Evolutionary conservation across 352 stramenopile genomes (phyloP), one percentile per base, ranked within the genome.

Genomic region (Pythium sp.): DNA sequence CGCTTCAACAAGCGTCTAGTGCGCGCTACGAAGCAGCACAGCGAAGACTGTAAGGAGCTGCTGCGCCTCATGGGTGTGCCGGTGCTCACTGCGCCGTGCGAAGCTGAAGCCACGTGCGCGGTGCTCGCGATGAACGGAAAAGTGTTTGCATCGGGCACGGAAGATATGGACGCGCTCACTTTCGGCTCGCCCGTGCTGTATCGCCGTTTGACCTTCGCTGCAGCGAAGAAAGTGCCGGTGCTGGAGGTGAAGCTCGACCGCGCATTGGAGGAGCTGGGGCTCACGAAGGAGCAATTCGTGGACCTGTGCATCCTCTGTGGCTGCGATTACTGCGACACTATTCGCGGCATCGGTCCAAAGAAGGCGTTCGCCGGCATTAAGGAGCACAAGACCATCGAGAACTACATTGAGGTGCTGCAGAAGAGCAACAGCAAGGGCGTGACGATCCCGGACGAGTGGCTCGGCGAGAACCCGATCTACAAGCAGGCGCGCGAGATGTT

Each of bases 111-210:
- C 4, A 98, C 99, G 67, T 99, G 97, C 63, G 96, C 97, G 5
- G 86, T 87, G 49, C 82, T 99, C 58, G 94, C 91, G 61, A 97
- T 95, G 67, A 82, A 77, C 24, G 95, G 95, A 57, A 94, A 98
- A 62, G 92, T 99, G 0, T 99, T 95, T 72, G 97, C 94, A 5
- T 90, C 93, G 0, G 97, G 90, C 24, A 99, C 97, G 0, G 98
- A 99, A 83, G 98, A 99, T 84, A 99, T 99, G 97, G 98, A 99
- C 74, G 95, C 95, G 18, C 81, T 99, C 66, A 99, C 97, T 30
- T 99, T 99, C 76, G 86, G 86, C 22, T 97, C 97, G n/a, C 97
- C 98, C 0, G 86, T 99, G 62, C 75, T 99, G 41, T 89, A 99
- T 30, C 93, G 97, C 36, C 88, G 90, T 20, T 69, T 98, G 66